Conservation (phyloP, 1,284 basidiomycete genomes). For the Lignosus rhinocerotis region DNA sequence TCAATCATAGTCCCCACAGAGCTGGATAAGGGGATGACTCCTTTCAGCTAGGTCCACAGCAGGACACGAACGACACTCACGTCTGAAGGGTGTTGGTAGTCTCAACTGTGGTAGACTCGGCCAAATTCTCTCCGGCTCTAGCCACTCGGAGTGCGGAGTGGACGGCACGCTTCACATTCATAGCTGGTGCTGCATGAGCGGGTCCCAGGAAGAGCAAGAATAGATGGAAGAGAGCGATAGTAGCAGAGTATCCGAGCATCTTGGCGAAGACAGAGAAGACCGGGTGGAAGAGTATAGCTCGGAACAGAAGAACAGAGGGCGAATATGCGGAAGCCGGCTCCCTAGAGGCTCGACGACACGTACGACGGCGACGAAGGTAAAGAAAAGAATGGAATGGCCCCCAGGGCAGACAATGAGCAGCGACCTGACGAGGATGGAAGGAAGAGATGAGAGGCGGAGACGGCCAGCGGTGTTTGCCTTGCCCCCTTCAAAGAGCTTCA, state of each 20-base stretch:
- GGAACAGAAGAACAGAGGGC: slow-evolving; percentile 12
- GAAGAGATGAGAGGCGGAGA: slow-evolving; percentile 24
- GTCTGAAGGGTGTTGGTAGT: slow-evolving; percentile 34
- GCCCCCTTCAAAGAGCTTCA: background rate
- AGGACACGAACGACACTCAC: slow-evolving; percentile 30
- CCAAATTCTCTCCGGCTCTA: slow-evolving; percentile 21
- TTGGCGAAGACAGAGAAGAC: slow-evolving; percentile 27
- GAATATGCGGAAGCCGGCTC: slow-evolving; percentile 50
- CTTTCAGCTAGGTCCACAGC: background rate
- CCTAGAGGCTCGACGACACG: slow-evolving; percentile 42
- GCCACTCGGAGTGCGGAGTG: slow-evolving; percentile 24
- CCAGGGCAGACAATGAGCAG: slow-evolving; percentile 44
- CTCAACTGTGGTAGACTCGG: slow-evolving; percentile 33
- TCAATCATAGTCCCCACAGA: slow-evolving; percentile 54
- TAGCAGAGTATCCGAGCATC: slow-evolving; percentile 35
- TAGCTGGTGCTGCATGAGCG: slow-evolving; percentile 27
- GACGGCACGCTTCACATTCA: slow-evolving; percentile 14
- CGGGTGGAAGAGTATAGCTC: slow-evolving; percentile 9
- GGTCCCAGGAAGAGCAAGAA: slow-evolving; percentile 34
- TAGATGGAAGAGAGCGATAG: slow-evolving; percentile 36
- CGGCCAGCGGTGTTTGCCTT: slow-evolving; percentile 2
- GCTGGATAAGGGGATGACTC: slow-evolving; percentile 21
- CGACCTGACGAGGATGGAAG: slow-evolving; percentile 26
- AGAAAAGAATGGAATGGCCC: slow-evolving; percentile 58
- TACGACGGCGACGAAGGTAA: slow-evolving; percentile 35